These are phyloP conservation scores for Penicillium sp. DNA, from an alignment of 2,329 filamentous ascomycete species.

Conservation along the genomic window DNA sequence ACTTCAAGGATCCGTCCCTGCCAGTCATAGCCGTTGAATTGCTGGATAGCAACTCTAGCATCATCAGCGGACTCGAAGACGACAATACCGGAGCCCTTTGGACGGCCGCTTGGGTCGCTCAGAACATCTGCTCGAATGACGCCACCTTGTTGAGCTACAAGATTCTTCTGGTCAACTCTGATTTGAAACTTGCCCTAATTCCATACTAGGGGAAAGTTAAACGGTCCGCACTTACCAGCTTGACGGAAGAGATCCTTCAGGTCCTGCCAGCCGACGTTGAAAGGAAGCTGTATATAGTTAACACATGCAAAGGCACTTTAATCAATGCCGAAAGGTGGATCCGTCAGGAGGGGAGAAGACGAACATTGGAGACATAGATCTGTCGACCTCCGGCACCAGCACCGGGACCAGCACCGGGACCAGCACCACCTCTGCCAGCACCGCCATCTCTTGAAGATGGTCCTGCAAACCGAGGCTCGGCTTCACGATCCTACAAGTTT, in stretches of 20 bases:
- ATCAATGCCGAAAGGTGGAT: not conserved
- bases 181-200: constrained; percentile 14
- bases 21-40: constrained; percentile 99
- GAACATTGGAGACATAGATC: constrained; percentile 97
- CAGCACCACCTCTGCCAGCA: constrained; percentile 47
- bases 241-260: constrained; percentile 98
- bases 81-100: constrained; percentile 95
- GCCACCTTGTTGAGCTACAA: constrained; percentile 56
- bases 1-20: constrained; percentile 91
- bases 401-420: constrained; percentile 52
- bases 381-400: constrained; percentile 70
- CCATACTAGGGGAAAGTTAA: not conserved
- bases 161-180: constrained; percentile 28
- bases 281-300: constrained; percentile 68
- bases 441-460: constrained; percentile 63
- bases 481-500: constrained; percentile 79
- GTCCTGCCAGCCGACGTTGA: constrained; percentile 97
- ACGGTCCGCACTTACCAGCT: constrained; percentile 67
- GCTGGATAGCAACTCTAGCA: constrained; percentile 89
- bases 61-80: constrained; percentile 94
- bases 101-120: constrained; percentile 81
- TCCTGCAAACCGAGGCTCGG: constrained; percentile 91
- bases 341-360: constrained; percentile 46
- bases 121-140: constrained; percentile 96
- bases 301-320: not conserved